Evolutionary conservation across 2,329 filamentous ascomycete genomes (phyloP).

Genomic region (Penicillium sclerotiorum): DNA sequence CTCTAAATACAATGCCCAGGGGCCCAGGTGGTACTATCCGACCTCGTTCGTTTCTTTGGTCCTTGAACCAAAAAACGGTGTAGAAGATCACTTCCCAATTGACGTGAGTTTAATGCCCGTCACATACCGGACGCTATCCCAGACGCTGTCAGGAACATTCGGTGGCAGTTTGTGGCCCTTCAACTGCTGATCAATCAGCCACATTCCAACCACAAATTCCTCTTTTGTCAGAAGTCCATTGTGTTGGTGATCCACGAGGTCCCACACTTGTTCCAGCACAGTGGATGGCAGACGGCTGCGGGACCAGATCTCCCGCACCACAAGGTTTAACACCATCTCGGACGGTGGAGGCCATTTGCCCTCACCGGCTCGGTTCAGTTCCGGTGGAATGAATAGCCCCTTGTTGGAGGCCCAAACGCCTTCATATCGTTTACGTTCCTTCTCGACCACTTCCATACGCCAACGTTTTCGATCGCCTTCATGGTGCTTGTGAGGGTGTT

Average conservation of each 20-base stretch:
- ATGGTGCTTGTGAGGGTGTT: constrained; percentile 52
- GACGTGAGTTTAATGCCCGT: constrained; percentile 39
- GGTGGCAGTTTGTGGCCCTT: constrained; percentile 51
- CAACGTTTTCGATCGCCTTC: constrained; percentile 52
- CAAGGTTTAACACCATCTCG: constrained; percentile 49
- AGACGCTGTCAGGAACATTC: constrained; percentile 50
- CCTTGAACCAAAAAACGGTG: no score
- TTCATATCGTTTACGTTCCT: constrained; percentile 52
- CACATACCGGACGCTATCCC: constrained; percentile 48
- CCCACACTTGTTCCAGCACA: constrained; percentile 49
- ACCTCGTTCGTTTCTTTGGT: no score
- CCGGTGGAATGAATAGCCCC: constrained; percentile 39
- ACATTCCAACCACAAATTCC: constrained; percentile 55
- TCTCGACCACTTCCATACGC: constrained; percentile 47
- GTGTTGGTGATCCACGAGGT: constrained; percentile 45
- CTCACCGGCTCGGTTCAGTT: constrained; percentile 6
- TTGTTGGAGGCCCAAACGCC: constrained; percentile 55
- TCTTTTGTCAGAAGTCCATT: constrained; percentile 45
- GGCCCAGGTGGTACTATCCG: no score
- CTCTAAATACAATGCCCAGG: no score
- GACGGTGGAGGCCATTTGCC: constrained; percentile 29
- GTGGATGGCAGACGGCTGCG: constrained; percentile 46
- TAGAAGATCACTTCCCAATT: constrained; percentile 2
- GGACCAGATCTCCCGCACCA: constrained; percentile 53
- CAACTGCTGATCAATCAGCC: constrained; percentile 53